Conservation (phyloP, 345 rosid genomes). For the Combretum micranthum region DNA sequence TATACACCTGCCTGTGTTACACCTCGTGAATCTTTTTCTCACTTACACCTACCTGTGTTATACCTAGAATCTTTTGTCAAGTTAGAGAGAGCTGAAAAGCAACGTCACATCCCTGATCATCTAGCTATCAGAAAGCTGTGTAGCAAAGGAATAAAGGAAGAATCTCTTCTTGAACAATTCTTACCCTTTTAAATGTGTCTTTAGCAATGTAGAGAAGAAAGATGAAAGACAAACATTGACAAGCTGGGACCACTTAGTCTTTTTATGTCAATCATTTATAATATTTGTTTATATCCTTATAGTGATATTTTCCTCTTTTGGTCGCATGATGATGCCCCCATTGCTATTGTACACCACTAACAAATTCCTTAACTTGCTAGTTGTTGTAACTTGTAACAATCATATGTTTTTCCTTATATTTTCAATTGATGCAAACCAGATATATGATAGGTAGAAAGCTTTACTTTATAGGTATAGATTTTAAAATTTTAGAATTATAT, state of each 20-base stretch:
- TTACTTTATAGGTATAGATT: too few species aligned
- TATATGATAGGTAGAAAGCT: too few species aligned
- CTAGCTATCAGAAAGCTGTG: neutral
- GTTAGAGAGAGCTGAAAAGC: neutral
- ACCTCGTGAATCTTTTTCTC: too few species aligned
- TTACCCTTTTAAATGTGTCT: slow-evolving; percentile 19
- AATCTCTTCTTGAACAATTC: slow-evolving; percentile 30
- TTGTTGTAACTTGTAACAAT: neutral
- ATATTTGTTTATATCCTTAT: slow-evolving; percentile 11
- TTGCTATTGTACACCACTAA: slow-evolving; percentile 24
- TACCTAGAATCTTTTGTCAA: too few species aligned
- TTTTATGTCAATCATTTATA: slow-evolving; percentile 26
- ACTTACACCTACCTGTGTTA: too few species aligned
- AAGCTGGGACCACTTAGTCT: slow-evolving; percentile 14
- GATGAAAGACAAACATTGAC: slow-evolving; percentile 12
- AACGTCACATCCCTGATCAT: slow-evolving; percentile 9
- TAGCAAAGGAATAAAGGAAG: slow-evolving; percentile 34
- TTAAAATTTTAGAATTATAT: too few species aligned
- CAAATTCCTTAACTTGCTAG: neutral
- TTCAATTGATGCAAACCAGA: too few species aligned
- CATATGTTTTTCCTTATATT: neutral
- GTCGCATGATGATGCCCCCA: slow-evolving; percentile 20
- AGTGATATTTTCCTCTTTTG: slow-evolving; percentile 15
- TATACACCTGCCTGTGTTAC: too few species aligned
- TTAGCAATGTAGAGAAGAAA: slow-evolving; percentile 11